Evolutionary conservation across 2,329 filamentous ascomycete species (phyloP).

Genomic region (Pseudogymnoascus sp.): DNA sequence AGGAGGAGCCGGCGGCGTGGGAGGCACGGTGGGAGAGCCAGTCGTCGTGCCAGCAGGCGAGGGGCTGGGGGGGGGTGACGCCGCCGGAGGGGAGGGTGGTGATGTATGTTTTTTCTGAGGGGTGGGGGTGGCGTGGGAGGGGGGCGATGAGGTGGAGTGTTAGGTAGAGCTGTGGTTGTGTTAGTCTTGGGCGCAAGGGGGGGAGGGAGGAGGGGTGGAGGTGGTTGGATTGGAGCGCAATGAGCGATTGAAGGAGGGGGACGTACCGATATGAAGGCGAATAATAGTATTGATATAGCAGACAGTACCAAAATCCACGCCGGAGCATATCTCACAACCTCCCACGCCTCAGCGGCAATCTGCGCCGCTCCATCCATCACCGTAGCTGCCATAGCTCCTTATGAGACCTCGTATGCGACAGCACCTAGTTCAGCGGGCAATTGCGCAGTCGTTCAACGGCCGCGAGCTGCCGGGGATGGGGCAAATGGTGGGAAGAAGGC

Average conservation of each 20-base stretch:
- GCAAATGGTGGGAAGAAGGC: background rate
- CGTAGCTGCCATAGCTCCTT: background rate
- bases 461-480: background rate
- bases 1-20: constrained; percentile 32
- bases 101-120: constrained; percentile 79
- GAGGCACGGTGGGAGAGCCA: constrained; percentile 58
- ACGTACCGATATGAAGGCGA: background rate
- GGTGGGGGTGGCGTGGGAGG: constrained; percentile 64
- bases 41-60: constrained; percentile 85
- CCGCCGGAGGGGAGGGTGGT: constrained; percentile 64
- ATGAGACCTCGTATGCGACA: background rate
- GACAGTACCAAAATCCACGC: background rate
- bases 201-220: background rate
- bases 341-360: background rate
- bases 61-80: constrained; percentile 44
- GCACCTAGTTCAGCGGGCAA: background rate
- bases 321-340: background rate
- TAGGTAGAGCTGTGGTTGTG: constrained; percentile 51
- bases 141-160: constrained; percentile 72
- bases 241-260: too few species aligned
- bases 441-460: background rate
- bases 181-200: constrained; percentile 10
- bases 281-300: background rate
- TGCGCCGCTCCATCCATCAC: background rate
- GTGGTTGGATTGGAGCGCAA: too few species aligned